Conservation (phyloP, 495 filamentous ascomycete species). For the Lophium mytilinum region DNA sequence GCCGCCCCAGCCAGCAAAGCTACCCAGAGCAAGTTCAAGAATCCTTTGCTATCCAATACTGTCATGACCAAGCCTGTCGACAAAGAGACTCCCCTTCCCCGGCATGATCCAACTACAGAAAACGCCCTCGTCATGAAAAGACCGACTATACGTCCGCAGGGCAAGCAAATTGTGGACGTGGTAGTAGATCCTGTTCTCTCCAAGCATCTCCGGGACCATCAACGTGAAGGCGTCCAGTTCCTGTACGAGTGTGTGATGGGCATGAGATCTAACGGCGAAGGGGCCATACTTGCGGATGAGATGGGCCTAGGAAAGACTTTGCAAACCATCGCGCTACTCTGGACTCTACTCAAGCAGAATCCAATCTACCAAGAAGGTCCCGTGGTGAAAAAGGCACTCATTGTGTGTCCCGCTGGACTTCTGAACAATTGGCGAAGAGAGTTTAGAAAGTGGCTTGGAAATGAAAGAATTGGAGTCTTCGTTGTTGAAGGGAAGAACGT, state of each 20-base stretch:
- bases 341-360: slow-evolving; percentile 77
- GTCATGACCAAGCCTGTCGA: slow-evolving; percentile 38
- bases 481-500: slow-evolving; percentile 55
- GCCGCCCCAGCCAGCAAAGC: slow-evolving; percentile 13
- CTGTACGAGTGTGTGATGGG: slow-evolving; percentile 85
- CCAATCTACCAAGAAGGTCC: slow-evolving; percentile 54
- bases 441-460: slow-evolving; percentile 73
- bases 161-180: slow-evolving; percentile 67
- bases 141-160: slow-evolving; percentile 46
- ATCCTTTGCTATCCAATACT: slow-evolving; percentile 50
- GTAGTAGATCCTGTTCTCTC: slow-evolving; percentile 68
- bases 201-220: slow-evolving; percentile 62
- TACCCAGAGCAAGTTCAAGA: slow-evolving; percentile 44
- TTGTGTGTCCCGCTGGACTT: slow-evolving; percentile 73
- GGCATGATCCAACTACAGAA: slow-evolving; percentile 56
- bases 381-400: slow-evolving; percentile 68
- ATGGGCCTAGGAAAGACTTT: slow-evolving; percentile 79
- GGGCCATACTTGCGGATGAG: slow-evolving; percentile 73
- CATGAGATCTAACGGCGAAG: slow-evolving; percentile 64
- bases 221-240: slow-evolving; percentile 69
- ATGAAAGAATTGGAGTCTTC: slow-evolving; percentile 69
- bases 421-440: slow-evolving; percentile 78
- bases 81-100: slow-evolving; percentile 45
- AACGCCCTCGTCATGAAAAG: slow-evolving; percentile 65
- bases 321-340: slow-evolving; percentile 69